phyloP scores from a whole-genome alignment of 2,329 filamentous ascomycete species.

The Pestalotiopsis sp. region DNA sequence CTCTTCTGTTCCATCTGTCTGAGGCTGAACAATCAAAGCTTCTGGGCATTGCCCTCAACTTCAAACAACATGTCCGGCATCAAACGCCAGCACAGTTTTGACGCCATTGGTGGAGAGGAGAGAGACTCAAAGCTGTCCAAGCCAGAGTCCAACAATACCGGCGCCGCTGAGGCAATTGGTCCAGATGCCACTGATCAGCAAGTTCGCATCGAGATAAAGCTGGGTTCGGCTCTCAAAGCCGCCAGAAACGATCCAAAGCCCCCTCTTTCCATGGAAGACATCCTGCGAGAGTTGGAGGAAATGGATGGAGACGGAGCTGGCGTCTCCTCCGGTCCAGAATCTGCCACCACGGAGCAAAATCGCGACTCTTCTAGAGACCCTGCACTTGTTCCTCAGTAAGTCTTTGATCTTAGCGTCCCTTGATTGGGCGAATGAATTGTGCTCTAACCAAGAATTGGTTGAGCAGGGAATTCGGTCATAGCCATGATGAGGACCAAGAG shows the following conservation, averaged over 20 bases:
- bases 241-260: background rate
- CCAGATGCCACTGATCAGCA: background rate
- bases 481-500: background rate
- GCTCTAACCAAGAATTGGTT: background rate
- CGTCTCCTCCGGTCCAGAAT: too few relatives aligned
- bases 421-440: background rate
- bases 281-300: background rate
- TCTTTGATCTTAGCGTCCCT: background rate
- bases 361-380: background rate
- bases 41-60: background rate
- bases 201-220: background rate
- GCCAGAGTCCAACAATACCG: background rate
- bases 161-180: background rate
- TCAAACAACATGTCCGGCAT: background rate
- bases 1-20: background rate
- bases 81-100: background rate
- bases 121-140: background rate
- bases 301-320: too few relatives aligned
- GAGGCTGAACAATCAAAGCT: background rate
- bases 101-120: background rate
- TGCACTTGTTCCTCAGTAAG: background rate
- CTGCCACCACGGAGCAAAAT: too few relatives aligned
- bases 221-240: background rate
- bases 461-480: background rate
- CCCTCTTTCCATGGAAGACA: background rate